Evolutionary conservation across 257 asterid species (phyloP), one percentile per base, ranked within the genome.

Genomic region (Ehretia macrophylla): DNA sequence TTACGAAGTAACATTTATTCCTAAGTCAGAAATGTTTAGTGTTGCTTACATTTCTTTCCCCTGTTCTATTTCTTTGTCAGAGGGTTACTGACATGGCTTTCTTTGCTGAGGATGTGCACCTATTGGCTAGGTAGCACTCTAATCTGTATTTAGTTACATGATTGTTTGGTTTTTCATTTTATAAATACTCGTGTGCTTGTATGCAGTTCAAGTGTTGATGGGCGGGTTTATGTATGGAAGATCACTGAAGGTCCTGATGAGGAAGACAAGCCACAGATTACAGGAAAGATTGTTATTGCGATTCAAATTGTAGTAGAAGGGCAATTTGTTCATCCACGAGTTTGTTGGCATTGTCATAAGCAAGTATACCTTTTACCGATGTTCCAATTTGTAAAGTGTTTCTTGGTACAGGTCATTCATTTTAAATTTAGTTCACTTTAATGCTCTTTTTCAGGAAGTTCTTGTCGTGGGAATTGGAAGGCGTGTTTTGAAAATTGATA

Each of bases 11-110:
- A n/a, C n/a, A n/a, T n/a, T n/a, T n/a, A n/a, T n/a, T n/a, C n/a
- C n/a, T n/a, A n/a, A n/a, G n/a, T n/a, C n/a, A n/a, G n/a, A n/a
- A n/a, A n/a, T n/a, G n/a, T n/a, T n/a, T n/a, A n/a, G n/a, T n/a
- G n/a, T 27, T 49, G 22, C 54, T 49, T 49, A 49, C 27, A 21
- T 18, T 62, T 50, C 52, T 17, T 57, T 50, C 21, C 14, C n/a
- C 20, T 27, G 55, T 27, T 64, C 45, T 27, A 27, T 76, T 69
- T 27, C 51, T 39, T 59, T 88, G 72, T 51, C 95, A 94, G 99
- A 90, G 96, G 85, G 99, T 90, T 63, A 90, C 99, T 8, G 99
- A 94, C 76, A 94, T 89, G 99, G 96, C 95, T 66, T 93, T 94
- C 83, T 94, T 93, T 77, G 97, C 97, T 13, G 95, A 94, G 73